A percentile compares a stretch with the other conserved stretches of the same genome.
These are phyloP conservation scores for Peronospora destructor DNA, from an alignment of 352 stramenopile species.

Conservation along the genomic window DNA sequence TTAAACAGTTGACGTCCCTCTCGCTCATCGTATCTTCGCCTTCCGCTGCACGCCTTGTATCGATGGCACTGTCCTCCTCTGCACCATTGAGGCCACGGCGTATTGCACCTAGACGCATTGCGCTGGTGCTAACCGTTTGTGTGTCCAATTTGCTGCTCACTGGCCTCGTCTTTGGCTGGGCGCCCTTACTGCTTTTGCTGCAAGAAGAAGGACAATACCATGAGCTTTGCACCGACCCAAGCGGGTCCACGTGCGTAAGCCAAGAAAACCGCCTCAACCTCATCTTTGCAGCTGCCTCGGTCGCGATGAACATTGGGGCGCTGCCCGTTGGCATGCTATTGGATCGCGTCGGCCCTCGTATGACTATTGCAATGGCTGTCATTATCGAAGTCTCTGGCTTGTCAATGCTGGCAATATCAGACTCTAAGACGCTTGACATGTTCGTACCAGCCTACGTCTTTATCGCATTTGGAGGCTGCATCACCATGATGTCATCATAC, in stretches of 20 bases:
- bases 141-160: slow-evolving; percentile 79
- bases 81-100: slow-evolving; percentile 4
- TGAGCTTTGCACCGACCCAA: slow-evolving; percentile 51
- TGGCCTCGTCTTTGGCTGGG: slow-evolving; percentile 84
- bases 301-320: slow-evolving; percentile 70
- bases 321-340: slow-evolving; percentile 77
- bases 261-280: slow-evolving; percentile 87
- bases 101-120: slow-evolving; percentile 44
- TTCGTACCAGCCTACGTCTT: slow-evolving; percentile 68
- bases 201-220: slow-evolving; percentile 75
- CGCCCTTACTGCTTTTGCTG: slow-evolving; percentile 76
- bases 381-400: slow-evolving; percentile 64
- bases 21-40: too few species aligned
- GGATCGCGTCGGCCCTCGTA: slow-evolving; percentile 58
- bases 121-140: slow-evolving; percentile 61
- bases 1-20: too few species aligned
- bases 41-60: not conserved
- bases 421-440: slow-evolving; percentile 69
- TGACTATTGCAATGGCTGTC: slow-evolving; percentile 41
- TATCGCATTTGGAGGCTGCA: slow-evolving; percentile 59
- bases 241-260: slow-evolving; percentile 34
- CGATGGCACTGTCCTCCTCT: slow-evolving; percentile 6
- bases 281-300: slow-evolving; percentile 74
- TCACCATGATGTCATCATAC: slow-evolving; percentile 81
- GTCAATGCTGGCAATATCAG: slow-evolving; percentile 60